phyloP scores from a whole-genome alignment of 257 asterid genomes.

The Marsdenia floribunda region DNA sequence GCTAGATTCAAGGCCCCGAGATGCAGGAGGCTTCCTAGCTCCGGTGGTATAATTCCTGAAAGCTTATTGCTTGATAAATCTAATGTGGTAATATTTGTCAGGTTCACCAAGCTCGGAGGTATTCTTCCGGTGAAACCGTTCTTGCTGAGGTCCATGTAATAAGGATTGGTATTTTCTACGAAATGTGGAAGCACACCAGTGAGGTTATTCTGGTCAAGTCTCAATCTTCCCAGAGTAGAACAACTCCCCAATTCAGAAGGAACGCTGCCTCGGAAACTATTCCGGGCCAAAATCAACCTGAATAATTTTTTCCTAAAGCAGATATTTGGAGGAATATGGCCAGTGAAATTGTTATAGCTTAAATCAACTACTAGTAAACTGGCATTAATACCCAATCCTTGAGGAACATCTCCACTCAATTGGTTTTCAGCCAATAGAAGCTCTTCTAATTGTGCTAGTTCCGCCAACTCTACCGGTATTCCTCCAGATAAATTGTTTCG shows the following conservation, averaged over 20 bases:
- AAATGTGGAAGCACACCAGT: slow-evolving; percentile 61
- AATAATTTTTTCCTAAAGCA: slow-evolving; percentile 57
- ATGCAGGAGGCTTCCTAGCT: slow-evolving; percentile 47
- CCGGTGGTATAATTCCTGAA: slow-evolving; percentile 48
- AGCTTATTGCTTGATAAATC: slow-evolving; percentile 59
- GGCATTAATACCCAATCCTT: slow-evolving; percentile 64
- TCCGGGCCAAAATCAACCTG: slow-evolving; percentile 55
- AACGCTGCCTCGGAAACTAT: slow-evolving; percentile 52
- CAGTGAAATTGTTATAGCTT: slow-evolving; percentile 58
- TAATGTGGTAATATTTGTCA: slow-evolving; percentile 35
- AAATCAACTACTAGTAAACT: slow-evolving; percentile 54
- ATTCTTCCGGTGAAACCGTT: slow-evolving; percentile 51
- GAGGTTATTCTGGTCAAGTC: slow-evolving; percentile 63
- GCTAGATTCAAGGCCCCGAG: slow-evolving; percentile 54
- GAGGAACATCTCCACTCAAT: slow-evolving; percentile 71
- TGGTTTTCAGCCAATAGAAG: slow-evolving; percentile 53
- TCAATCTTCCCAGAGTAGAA: slow-evolving; percentile 50
- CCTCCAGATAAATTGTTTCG: slow-evolving; percentile 64
- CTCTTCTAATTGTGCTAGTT: slow-evolving; percentile 50
- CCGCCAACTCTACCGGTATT: slow-evolving; percentile 56
- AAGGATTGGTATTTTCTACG: slow-evolving; percentile 34
- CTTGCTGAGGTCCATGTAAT: slow-evolving; percentile 50
- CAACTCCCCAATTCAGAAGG: slow-evolving; percentile 65
- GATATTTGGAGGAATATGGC: slow-evolving; percentile 67
- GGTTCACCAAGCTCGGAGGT: slow-evolving; percentile 52